Conservation (phyloP, 75 land plant species). For the Sequoia sempervirens region DNA sequence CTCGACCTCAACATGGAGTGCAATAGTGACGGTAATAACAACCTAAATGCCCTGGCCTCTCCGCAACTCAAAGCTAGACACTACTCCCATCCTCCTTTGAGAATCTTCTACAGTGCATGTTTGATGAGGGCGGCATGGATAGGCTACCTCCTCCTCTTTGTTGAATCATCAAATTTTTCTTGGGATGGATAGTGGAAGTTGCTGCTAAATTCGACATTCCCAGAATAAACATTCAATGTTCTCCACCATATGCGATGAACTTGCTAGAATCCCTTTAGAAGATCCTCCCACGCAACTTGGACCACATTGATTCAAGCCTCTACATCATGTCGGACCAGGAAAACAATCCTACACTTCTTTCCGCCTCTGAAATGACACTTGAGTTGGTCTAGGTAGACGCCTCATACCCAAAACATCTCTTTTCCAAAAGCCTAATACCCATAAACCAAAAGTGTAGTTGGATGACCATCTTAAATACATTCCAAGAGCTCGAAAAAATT, state of each 20-base stretch:
- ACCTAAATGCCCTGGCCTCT: constrained; percentile 14
- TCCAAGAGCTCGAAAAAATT: not conserved
- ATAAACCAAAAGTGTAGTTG: not conserved
- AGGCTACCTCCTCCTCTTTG: not conserved
- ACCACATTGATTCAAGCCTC: not conserved
- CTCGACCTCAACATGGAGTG: not conserved
- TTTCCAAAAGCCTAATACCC: not conserved
- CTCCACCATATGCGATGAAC: too few species aligned
- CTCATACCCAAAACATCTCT: not conserved
- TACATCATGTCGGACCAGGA: not conserved
- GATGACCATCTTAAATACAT: not conserved
- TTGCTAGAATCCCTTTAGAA: not conserved
- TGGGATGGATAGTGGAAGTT: not conserved
- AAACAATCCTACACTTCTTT: not conserved
- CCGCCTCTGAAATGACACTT: not conserved
- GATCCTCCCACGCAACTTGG: not conserved
- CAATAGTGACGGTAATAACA: not conserved
- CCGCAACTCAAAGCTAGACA: not conserved
- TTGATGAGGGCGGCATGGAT: not conserved
- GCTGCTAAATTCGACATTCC: constrained; percentile 9
- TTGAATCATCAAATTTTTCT: constrained; percentile 9
- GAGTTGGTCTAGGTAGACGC: not conserved
- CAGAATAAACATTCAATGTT: not conserved
- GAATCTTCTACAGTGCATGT: not conserved
- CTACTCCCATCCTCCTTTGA: constrained; percentile 16